Percentiles rank a stretch among this genome's conserved stretches.
Conservation (phyloP, 73 alveolate species). For the Paramecium octaurelia region DNA sequence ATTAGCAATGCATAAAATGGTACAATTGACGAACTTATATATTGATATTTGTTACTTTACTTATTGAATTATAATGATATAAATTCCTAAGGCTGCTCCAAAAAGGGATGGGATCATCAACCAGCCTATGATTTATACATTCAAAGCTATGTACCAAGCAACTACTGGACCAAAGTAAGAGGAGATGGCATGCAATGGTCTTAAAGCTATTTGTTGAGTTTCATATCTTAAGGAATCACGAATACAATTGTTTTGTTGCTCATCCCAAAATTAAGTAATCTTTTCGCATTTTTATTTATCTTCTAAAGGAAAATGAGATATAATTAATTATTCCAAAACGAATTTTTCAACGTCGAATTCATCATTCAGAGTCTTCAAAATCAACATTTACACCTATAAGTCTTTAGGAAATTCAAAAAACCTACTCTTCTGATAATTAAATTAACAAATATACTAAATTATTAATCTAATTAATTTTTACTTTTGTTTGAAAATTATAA, state of each 20-base stretch:
- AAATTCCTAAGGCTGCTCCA: constrained; percentile 34
- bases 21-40: not conserved
- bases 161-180: constrained; percentile 31
- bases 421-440: not conserved
- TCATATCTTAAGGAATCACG: constrained; percentile 35
- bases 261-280: constrained; percentile 32
- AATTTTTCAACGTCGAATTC: constrained; percentile 37
- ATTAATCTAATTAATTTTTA: not conserved
- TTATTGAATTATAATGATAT: not conserved
- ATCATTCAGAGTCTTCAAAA: constrained; percentile 15
- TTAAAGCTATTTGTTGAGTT: constrained; percentile 6
- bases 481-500: constrained; percentile 21
- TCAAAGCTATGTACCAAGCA: constrained; percentile 25
- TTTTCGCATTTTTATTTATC: not conserved
- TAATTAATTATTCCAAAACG: not conserved
- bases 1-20: constrained; percentile 22
- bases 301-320: constrained; percentile 38
- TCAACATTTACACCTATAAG: not conserved
- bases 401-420: constrained; percentile 41
- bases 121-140: constrained; percentile 34
- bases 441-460: constrained; percentile 10
- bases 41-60: not conserved
- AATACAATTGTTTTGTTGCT: not conserved
- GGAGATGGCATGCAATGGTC: constrained; percentile 32
- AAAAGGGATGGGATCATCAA: not conserved